These are phyloP conservation scores for Tuber umbilicatum DNA, from an alignment of 495 filamentous ascomycete genomes.

Conservation along the genomic window DNA sequence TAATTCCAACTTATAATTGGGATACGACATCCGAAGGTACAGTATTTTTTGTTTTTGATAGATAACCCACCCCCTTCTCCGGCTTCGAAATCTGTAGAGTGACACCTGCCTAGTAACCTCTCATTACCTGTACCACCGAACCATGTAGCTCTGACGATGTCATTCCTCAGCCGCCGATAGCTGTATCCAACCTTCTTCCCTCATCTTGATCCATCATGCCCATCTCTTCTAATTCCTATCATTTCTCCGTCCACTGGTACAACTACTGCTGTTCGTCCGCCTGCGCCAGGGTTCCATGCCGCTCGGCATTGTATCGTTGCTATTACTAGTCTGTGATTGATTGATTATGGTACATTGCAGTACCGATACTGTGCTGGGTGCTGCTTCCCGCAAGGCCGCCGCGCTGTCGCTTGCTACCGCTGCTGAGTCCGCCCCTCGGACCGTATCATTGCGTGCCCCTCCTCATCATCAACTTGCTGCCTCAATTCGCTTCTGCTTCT, in stretches of 20 bases:
- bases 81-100: neutral
- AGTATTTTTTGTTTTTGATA: neutral
- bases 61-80: neutral
- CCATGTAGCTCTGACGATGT: neutral
- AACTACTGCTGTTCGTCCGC: slow-evolving; percentile 14
- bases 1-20: neutral
- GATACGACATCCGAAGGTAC: neutral
- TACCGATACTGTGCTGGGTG: neutral
- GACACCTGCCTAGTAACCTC: neutral
- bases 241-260: slow-evolving; percentile 7
- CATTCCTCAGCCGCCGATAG: neutral
- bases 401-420: neutral
- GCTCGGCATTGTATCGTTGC: neutral
- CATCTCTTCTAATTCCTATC: slow-evolving; percentile 22
- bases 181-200: slow-evolving; percentile 23
- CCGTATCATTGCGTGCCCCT: neutral
- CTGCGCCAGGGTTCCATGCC: neutral
- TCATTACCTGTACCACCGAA: neutral
- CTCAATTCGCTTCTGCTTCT: slow-evolving; percentile 3
- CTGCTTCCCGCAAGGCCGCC: slow-evolving; percentile 4
- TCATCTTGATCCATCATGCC: slow-evolving; percentile 23
- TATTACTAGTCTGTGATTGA: neutral
- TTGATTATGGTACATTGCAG: neutral
- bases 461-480: neutral
- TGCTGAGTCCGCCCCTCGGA: slow-evolving; percentile 4